phyloP scores from a whole-genome alignment of 805 yeast genomes.

The Wickerhamiella brachini region DNA sequence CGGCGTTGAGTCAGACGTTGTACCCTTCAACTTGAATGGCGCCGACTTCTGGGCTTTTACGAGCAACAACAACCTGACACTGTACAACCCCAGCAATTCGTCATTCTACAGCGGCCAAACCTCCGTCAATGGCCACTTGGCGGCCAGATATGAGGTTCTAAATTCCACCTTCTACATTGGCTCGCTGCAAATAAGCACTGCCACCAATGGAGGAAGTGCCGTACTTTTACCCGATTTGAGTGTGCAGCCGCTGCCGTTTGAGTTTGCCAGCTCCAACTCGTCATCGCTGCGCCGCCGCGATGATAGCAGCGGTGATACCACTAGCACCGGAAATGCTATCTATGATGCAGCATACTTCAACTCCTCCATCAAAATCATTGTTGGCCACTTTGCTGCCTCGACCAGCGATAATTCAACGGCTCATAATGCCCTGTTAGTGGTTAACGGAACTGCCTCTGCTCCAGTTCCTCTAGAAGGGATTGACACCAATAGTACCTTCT shows the following conservation, averaged over 20 bases:
- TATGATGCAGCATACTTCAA: conserved; percentile 33
- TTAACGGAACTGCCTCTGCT: conserved; percentile 15
- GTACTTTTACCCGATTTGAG: conserved; percentile 7
- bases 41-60: conserved; percentile 18
- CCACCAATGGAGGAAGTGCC: conserved; percentile 22
- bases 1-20: conserved; percentile 13
- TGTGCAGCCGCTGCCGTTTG: conserved; percentile 12
- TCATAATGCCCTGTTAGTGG: conserved; percentile 19
- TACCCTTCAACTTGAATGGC: conserved; percentile 16
- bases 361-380: conserved; percentile 37
- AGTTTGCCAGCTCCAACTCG: conserved; percentile 5
- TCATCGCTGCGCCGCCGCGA: neutral
- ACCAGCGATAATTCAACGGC: conserved; percentile 19
- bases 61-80: conserved; percentile 1
- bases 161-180: conserved; percentile 20
- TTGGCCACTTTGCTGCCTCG: conserved; percentile 40
- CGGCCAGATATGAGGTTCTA: conserved; percentile 1
- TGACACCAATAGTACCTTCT: neutral
- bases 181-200: conserved; percentile 15
- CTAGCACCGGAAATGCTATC: conserved; percentile 13
- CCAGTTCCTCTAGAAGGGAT: neutral
- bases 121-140: conserved; percentile 8
- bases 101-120: conserved; percentile 7
- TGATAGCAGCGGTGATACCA: neutral
- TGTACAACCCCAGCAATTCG: conserved; percentile 16